Conservation (phyloP, 306 rosid genomes). For the Castanea sativa region DNA sequence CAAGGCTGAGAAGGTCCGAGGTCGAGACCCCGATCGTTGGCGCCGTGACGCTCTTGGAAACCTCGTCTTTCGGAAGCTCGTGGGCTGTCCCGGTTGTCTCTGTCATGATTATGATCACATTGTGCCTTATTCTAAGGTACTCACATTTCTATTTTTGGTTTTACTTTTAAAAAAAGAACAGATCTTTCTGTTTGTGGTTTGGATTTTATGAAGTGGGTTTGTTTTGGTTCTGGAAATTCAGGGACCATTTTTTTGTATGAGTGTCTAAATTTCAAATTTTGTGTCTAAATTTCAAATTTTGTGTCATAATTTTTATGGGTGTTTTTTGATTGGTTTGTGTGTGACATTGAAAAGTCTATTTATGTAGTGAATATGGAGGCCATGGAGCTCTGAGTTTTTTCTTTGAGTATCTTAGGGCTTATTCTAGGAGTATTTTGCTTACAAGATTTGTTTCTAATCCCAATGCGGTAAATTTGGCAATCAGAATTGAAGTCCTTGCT, state of each 20-base stretch:
- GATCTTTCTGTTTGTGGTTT: not conserved
- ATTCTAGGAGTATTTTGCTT: too few species aligned
- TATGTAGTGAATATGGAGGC: too few species aligned
- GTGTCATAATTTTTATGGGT: not conserved
- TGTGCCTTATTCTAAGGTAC: conserved; percentile 85
- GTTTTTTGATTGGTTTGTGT: not conserved
- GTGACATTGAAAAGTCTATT: not conserved
- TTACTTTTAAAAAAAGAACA: not conserved
- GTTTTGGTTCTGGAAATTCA: not conserved
- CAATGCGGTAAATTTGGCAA: too few species aligned
- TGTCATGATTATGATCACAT: conserved; percentile 93
- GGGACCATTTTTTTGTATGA: not conserved
- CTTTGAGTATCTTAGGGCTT: too few species aligned
- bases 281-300: not conserved
- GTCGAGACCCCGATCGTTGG: conserved; percentile 94
- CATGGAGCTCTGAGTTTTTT: too few species aligned
- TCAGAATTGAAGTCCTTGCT: too few species aligned
- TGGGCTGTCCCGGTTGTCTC: conserved; percentile 89
- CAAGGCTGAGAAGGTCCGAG: conserved; percentile 77
- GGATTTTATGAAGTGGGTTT: conserved; percentile 6
- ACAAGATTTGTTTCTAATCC: too few species aligned
- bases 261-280: not conserved
- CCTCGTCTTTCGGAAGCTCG: conserved; percentile 76
- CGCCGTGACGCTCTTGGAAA: conserved; percentile 85
- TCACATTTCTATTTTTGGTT: not conserved